Base-by-base conservation (phyloP, 2,329 filamentous ascomycete species). In the Triangularia verruculosa region DNA sequence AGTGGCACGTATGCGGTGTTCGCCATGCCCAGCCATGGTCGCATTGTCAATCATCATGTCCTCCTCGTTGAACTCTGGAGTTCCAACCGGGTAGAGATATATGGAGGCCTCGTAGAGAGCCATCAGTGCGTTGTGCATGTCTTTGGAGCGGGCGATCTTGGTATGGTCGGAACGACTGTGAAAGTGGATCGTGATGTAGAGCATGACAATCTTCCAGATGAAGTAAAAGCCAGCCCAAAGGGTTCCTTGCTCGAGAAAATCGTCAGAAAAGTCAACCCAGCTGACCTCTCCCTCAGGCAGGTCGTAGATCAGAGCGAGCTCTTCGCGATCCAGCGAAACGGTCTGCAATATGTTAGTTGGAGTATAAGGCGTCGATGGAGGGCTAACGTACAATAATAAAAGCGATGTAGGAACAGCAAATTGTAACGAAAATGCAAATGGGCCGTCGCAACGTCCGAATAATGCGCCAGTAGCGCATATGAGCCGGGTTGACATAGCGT, bases 131-230 rank as follows among this genome's bases (percentile, higher is more conserved):
- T 73, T 73, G 24, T 72, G 69, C 59, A 70, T 66, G 58, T 72
- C 68, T 28, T 72, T 73, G 20, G 70, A 70, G n/a, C 57, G 64
- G 3, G 61, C 11, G 57, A 71, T 67, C 32, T 61, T 67, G 17
- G 47, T 63, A 12, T 70, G 61, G 54, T 71, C 64, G 4, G 65
- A 69, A 17, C 72, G 70, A 32, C 69, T 71, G 59, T 74, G 72
- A 39, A 71, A 74, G 60, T 74, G 72, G 28, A 74, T 68, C 9
- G 70, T 68, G 57, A 73, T 65, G 60, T 73, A 74, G 17, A 70
- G 64, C 28, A 73, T 72, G n/a, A 69, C n/a, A 2, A 72, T 57
- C 62, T 73, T 74, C 59, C 72, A 71, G 24, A 71, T 20, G 3
- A 71, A 59, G 65, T 74, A 74, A 47, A 73, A 72, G 13, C 57